phyloP scores from a whole-genome alignment of 495 filamentous ascomycete genomes.

The Melanomma pulvis-pyrius region DNA sequence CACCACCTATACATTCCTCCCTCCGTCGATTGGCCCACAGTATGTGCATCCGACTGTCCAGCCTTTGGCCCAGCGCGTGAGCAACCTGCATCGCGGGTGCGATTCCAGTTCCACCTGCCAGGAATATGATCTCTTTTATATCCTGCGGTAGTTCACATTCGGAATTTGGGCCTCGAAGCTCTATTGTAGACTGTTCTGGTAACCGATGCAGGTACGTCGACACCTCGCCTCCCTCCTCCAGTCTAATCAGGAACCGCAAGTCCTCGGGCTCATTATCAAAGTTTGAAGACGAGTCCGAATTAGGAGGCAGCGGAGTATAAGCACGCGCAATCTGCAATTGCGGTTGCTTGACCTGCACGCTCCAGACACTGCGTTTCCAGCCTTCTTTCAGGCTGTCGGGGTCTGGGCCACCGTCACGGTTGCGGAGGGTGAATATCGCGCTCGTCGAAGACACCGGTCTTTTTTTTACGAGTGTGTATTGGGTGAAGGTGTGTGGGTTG shows the following conservation, averaged over 20 bases:
- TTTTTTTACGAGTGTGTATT: slow-evolving; percentile 60
- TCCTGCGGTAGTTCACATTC: slow-evolving; percentile 65
- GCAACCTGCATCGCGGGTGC: slow-evolving; percentile 84
- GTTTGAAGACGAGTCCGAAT: slow-evolving; percentile 37
- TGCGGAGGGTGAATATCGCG: slow-evolving; percentile 70
- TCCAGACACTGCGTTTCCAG: slow-evolving; percentile 71
- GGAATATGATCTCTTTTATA: slow-evolving; percentile 68
- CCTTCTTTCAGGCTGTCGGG: slow-evolving; percentile 45
- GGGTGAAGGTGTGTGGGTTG: slow-evolving; percentile 37
- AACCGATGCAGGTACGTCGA: slow-evolving; percentile 71
- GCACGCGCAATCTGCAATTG: slow-evolving; percentile 83
- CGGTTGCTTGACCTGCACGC: slow-evolving; percentile 90
- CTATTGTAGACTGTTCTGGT: slow-evolving; percentile 61
- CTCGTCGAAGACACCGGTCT: slow-evolving; percentile 74
- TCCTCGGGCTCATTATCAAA: slow-evolving; percentile 45
- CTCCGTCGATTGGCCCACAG: slow-evolving; percentile 67
- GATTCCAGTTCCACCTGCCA: slow-evolving; percentile 93
- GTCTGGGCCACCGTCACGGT: slow-evolving; percentile 42
- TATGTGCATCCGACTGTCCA: slow-evolving; percentile 55
- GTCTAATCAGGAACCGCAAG: slow-evolving; percentile 56
- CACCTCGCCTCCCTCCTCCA: slow-evolving; percentile 49
- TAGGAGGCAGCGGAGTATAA: slow-evolving; percentile 82
- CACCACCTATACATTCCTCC: slow-evolving; percentile 60
- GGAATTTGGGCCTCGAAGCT: slow-evolving; percentile 75
- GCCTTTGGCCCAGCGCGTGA: slow-evolving; percentile 56